Base-by-base conservation (phyloP, 1,284 basidiomycete genomes). In the Cystobasidium pallidum region DNA sequence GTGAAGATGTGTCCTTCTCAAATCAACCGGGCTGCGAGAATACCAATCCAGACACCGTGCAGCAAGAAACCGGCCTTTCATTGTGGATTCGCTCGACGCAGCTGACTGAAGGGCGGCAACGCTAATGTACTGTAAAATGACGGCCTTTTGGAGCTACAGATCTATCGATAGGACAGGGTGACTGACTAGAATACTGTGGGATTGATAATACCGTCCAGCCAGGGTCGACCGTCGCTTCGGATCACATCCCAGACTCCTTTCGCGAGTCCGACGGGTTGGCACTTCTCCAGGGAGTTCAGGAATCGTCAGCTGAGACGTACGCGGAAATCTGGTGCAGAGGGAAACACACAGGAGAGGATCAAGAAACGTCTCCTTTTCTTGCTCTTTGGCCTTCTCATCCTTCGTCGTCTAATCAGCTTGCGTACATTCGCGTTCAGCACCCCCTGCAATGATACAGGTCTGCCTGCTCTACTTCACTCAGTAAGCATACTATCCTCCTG, bases 221-320 rank as follows among this genome's bases (percentile, higher is more conserved):
- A 57, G 54, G 30, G 32, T n/a, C 32, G 30, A 54, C 6, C 54
- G 32, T n/a, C 10, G 36, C 6, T 13, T 3, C 6, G 15, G 11
- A 34, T 10, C 7, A 36, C 15, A 36, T 57, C 54, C 11, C 54
- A 57, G 54, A 32, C 54, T 57, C 54, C 54, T 57, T 57, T 57
- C 4, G 13, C 49, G 49, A 24, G 43, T 26, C 24, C 7, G 28
- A 2, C 54, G 24, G 11, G 28, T 34, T 57, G 10, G 17, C 30
- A n/a, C 2, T 55, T 30, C 19, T 57, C 28, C 54, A n/a, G 36
- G 54, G 54, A n/a, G 54, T 19, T 57, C 13, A 28, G 26, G 54
- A 36, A 57, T 57, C 15, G 30, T 3, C 30, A n/a, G 15, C 17
- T 34, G 0, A 36, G n/a, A 57, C n/a, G n/a, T n/a, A n/a, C n/a